Conservation (phyloP, 2,329 filamentous ascomycete species). For the Periconia sp. region DNA sequence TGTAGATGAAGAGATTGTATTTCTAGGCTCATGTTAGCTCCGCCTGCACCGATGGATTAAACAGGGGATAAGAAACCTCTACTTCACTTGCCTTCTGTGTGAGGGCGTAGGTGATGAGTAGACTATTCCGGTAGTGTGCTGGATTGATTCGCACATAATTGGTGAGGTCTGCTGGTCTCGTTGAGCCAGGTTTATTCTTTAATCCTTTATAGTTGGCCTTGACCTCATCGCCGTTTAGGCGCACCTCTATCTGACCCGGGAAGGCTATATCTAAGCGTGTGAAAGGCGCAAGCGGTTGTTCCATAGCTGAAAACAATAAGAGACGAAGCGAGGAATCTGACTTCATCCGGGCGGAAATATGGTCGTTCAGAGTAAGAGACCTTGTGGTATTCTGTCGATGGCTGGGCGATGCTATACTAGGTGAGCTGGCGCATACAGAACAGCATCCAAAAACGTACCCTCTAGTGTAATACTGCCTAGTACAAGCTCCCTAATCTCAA, state of each 20-base stretch:
- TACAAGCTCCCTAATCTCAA: slow-evolving; percentile 70
- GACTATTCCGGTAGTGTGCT: slow-evolving; percentile 71
- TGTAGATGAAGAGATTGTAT: slow-evolving; percentile 67
- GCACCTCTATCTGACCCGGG: slow-evolving; percentile 89
- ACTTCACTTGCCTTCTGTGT: slow-evolving; percentile 75
- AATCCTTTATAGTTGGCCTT: slow-evolving; percentile 93
- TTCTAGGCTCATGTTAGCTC: slow-evolving; percentile 39
- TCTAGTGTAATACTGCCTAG: slow-evolving; percentile 72
- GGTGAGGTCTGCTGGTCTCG: slow-evolving; percentile 91
- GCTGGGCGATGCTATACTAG: slow-evolving; percentile 60
- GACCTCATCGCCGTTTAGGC: slow-evolving; percentile 85
- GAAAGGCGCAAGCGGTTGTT: slow-evolving; percentile 49
- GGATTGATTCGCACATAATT: slow-evolving; percentile 72
- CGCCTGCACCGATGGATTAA: neutral
- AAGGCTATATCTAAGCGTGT: slow-evolving; percentile 75
- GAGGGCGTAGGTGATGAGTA: slow-evolving; percentile 90
- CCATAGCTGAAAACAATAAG: slow-evolving; percentile 82
- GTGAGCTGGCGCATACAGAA: slow-evolving; percentile 6
- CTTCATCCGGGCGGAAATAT: slow-evolving; percentile 62
- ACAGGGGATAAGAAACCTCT: slow-evolving; percentile 31
- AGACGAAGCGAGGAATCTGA: slow-evolving; percentile 70
- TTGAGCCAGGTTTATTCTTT: slow-evolving; percentile 96
- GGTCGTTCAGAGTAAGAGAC: slow-evolving; percentile 62
- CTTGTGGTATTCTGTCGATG: slow-evolving; percentile 66
- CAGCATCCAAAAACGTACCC: slow-evolving; percentile 63